Percentiles rank a stretch among this genome's conserved stretches.
These are phyloP conservation scores for Anthoceros angustus DNA, from an alignment of 225 moss, liverwort and hornwort species.

Conservation along the genomic window DNA sequence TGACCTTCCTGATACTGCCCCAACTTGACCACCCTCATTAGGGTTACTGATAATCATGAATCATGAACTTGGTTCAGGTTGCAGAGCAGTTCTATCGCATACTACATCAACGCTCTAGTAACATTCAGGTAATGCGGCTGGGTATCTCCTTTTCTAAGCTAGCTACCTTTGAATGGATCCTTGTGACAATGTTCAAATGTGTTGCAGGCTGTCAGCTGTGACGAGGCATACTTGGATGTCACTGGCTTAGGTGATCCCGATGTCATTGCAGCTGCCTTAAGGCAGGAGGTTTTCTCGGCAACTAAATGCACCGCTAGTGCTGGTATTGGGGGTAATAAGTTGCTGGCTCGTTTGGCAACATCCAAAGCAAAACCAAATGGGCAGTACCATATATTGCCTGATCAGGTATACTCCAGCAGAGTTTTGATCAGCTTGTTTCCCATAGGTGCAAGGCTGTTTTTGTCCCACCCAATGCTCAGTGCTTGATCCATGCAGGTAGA, in stretches of 20 bases:
- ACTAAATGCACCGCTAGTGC: conserved; percentile 89
- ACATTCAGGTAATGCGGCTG: conserved; percentile 40
- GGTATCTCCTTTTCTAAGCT: conserved; percentile 9
- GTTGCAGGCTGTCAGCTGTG: conserved; percentile 88
- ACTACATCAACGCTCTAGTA: conserved; percentile 68
- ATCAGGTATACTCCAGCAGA: conserved; percentile 34
- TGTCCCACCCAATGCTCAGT: conserved; percentile 2
- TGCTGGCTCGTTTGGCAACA: conserved; percentile 89
- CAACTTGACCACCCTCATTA: too few relatives aligned
- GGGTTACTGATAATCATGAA: background rate
- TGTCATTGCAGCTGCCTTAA: conserved; percentile 55
- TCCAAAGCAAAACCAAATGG: conserved; percentile 94
- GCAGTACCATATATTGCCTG: conserved; percentile 38
- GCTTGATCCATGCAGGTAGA: conserved; percentile 30
- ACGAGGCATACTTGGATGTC: conserved; percentile 93
- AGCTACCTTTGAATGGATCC: conserved; percentile 7
- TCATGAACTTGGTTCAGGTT: conserved; percentile 31
- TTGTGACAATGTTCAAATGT: background rate
- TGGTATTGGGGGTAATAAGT: conserved; percentile 78
- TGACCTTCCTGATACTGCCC: background rate
- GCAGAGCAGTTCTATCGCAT: conserved; percentile 91
- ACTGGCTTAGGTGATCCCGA: conserved; percentile 69
- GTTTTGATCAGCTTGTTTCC: background rate
- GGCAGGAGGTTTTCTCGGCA: conserved; percentile 55
- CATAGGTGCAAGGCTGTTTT: background rate